Conservation (phyloP, 1,284 basidiomycete species). For the Kalmanozyma brasiliensis region DNA sequence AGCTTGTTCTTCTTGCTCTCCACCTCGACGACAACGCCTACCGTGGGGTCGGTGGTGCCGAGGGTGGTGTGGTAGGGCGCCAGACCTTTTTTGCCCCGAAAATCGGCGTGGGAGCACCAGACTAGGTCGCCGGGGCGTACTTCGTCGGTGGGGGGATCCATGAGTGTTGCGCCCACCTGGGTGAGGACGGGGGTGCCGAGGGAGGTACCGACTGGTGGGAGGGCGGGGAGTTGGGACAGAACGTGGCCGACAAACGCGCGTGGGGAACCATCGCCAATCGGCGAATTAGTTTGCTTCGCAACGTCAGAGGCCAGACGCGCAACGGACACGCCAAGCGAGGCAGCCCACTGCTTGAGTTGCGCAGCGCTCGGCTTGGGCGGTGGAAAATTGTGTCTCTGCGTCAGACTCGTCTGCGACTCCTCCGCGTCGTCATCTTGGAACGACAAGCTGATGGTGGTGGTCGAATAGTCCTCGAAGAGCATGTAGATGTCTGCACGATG, state of each 20-base stretch:
- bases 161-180: slow-evolving; percentile 76
- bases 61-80: slow-evolving; percentile 77
- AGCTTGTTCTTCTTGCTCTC: slow-evolving; percentile 58
- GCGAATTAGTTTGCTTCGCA: slow-evolving; percentile 77
- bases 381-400: slow-evolving; percentile 41
- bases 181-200: slow-evolving; percentile 57
- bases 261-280: slow-evolving; percentile 80
- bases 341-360: slow-evolving; percentile 78
- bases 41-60: slow-evolving; percentile 74
- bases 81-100: slow-evolving; percentile 86
- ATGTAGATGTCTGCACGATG: slow-evolving; percentile 48
- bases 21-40: slow-evolving; percentile 82
- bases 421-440: slow-evolving; percentile 55
- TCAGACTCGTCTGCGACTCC: slow-evolving; percentile 42
- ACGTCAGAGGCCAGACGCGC: slow-evolving; percentile 73
- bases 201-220: slow-evolving; percentile 53
- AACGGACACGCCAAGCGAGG: slow-evolving; percentile 79
- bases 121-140: slow-evolving; percentile 87
- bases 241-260: slow-evolving; percentile 79
- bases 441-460: slow-evolving; percentile 42
- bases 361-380: slow-evolving; percentile 69
- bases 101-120: slow-evolving; percentile 78
- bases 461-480: slow-evolving; percentile 59
- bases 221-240: slow-evolving; percentile 74
- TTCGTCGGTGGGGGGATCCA: slow-evolving; percentile 77